phyloP scores from a whole-genome alignment of 345 rosid genomes.

The Sisymbrium irio region DNA sequence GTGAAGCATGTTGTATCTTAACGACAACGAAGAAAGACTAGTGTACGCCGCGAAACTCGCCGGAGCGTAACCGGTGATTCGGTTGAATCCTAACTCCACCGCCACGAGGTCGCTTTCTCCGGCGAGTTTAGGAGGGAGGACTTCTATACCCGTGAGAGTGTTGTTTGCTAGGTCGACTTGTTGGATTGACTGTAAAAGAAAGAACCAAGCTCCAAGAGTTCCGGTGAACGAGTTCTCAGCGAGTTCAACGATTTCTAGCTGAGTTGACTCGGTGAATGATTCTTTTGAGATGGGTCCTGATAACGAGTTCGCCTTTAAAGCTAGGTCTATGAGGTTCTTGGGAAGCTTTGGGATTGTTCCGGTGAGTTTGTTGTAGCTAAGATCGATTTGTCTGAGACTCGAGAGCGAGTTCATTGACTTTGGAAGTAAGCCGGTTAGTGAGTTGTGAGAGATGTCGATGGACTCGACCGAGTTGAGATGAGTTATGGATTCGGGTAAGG shows the following conservation, averaged over 20 bases:
- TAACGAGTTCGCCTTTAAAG: slow-evolving; percentile 60
- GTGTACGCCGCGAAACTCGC: slow-evolving; percentile 56
- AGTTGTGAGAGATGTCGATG: slow-evolving; percentile 65
- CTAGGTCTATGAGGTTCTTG: slow-evolving; percentile 49
- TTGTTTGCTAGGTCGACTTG: slow-evolving; percentile 79
- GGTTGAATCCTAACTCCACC: slow-evolving; percentile 74
- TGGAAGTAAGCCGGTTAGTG: slow-evolving; percentile 62
- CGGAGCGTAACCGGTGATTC: slow-evolving; percentile 52
- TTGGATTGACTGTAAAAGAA: slow-evolving; percentile 63
- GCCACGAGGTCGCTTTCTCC: slow-evolving; percentile 60
- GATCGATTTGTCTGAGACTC: slow-evolving; percentile 55
- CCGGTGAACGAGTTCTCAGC: slow-evolving; percentile 77
- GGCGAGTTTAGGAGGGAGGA: slow-evolving; percentile 40
- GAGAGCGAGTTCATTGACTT: slow-evolving; percentile 36
- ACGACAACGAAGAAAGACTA: slow-evolving; percentile 58
- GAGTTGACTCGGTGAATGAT: slow-evolving; percentile 56
- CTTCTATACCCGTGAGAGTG: slow-evolving; percentile 52
- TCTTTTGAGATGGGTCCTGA: slow-evolving; percentile 53
- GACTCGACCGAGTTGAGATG: slow-evolving; percentile 46
- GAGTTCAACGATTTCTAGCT: slow-evolving; percentile 75
- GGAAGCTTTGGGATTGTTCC: slow-evolving; percentile 76
- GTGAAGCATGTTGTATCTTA: slow-evolving; percentile 67
- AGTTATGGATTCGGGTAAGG: slow-evolving; percentile 51
- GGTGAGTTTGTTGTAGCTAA: slow-evolving; percentile 69
- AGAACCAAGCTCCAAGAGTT: slow-evolving; percentile 68